Evolutionary conservation across 2,329 filamentous ascomycete genomes (phyloP), one percentile per base, ranked within the genome.

Genomic region (Pseudopyricularia javanii): DNA sequence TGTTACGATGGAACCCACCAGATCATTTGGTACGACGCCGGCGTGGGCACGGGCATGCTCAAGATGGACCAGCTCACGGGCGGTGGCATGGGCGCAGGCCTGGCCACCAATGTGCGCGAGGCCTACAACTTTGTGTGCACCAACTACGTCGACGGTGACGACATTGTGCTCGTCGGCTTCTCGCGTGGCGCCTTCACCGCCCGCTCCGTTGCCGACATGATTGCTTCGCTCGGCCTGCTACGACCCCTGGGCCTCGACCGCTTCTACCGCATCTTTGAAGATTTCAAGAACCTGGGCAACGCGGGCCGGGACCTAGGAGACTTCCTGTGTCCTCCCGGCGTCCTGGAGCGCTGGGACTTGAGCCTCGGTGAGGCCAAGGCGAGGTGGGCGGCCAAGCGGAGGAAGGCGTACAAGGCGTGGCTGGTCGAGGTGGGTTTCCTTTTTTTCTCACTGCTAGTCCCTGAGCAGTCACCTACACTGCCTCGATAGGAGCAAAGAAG

Each of bases 231-330:
- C 9, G 71, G 71, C 14, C 60, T 74, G 49, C 58, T 75, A 11
- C 73, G 68, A 2, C 63, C 67, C 11, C 61, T 65, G 34, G 71
- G 71, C 1, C 66, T 73, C 59, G 64, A 70, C 55, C 57, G 62
- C 11, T 74, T 74, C 56, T 70, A 70, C 48, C 59, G 65, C 8
- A 68, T 74, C 49, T 70, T 70, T 56, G 59, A 64, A 7, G 68
- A 70, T 57, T 70, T 66, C 52, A 61, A 66, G 56, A 60, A 64
- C 53, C 64, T 68, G 54, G 64, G 59, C 12, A 57, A 61, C 22
- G 40, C 47, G 22, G 43, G 54, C 8, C 60, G 64, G 1, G 32
- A 47, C 3, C 17, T 49, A 1, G 57, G 56, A 17, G 55, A 61
- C 7, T 68, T 59, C 30, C 50, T 68, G 1, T 51, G 49, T 14